Evolutionary conservation across 306 rosid species (phyloP), one percentile per base, ranked within the genome.

Genomic region (Aeschynomene evenia): DNA sequence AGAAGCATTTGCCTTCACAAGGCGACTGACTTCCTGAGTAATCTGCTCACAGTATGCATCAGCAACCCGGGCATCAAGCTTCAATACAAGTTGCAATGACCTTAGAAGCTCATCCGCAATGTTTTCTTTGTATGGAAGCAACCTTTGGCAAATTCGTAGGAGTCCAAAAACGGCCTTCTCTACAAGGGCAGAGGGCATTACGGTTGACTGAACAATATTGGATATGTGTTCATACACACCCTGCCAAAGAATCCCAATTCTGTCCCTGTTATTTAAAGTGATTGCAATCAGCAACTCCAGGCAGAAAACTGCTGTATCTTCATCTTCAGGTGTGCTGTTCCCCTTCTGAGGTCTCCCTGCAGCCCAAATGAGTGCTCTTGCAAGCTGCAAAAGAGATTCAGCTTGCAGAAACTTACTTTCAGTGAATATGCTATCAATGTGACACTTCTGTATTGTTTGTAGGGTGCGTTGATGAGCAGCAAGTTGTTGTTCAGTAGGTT

Each of bases 101-200:
- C 95, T 87, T 79, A 95, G 80, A 73, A 95, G 95, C 66, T 95
- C 99, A 77, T 95, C 99, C 13, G 97, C 96, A 76, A 95, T 85
- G 77, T 85, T 87, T 82, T 95, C 99, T 77, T 95, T 89, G 78
- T 95, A 95, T 7, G 99, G 99, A 84, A 95, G 99, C 69, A 95
- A 83, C 72, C 97, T 88, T 85, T 95, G 99, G 85, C 99, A 95
- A 51, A 95, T 91, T 60, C 91, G 81, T 12, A 95, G 87, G 51
- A 95, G 92, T 71, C 99, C 99, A 77, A 91, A 95, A 78, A 95
- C 97, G 52, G 99, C 97, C 83, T 95, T 95, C 59, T 95, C 99
- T 67, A 95, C 99, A 80, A 91, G 84, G 54, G 99, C 91, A 77
- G 89, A 81, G 23, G 96, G 97, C 96, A 91, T 91, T 66, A 95